These are phyloP conservation scores for Furcasterigmium sp. DNA, from an alignment of 2,329 filamentous ascomycete genomes.

Conservation along the genomic window DNA sequence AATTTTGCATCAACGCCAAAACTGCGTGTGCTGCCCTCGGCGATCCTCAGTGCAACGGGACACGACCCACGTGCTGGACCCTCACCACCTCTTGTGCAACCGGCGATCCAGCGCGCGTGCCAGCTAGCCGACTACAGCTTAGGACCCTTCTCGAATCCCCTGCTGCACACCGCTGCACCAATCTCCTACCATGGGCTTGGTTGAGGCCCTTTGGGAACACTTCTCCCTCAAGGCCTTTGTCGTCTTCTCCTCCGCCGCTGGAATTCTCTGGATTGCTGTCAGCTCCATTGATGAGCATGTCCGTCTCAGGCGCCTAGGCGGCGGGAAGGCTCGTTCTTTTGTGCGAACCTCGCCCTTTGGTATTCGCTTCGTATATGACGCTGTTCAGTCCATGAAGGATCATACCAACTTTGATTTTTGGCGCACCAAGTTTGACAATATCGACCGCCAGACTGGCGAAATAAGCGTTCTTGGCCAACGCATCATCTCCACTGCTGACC, in stretches of 20 bases:
- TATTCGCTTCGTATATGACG: slow-evolving; percentile 57
- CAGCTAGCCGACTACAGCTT: background rate
- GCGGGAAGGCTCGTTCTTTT: slow-evolving; percentile 28
- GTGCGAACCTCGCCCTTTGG: slow-evolving; percentile 42
- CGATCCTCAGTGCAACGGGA: background rate
- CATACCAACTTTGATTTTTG: slow-evolving; percentile 60
- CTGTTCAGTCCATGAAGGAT: slow-evolving; percentile 43
- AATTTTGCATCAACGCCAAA: too few relatives aligned
- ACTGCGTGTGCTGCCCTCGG: background rate
- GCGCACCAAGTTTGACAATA: slow-evolving; percentile 41
- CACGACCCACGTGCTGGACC: background rate
- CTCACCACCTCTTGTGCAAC: background rate
- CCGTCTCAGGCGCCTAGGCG: slow-evolving; percentile 37
- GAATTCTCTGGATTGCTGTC: slow-evolving; percentile 30
- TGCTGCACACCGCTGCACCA: too few relatives aligned
- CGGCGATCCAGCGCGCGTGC: background rate
- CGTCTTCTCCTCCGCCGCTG: slow-evolving; percentile 29
- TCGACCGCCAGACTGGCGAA: slow-evolving; percentile 55
- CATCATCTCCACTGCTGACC: slow-evolving; percentile 72
- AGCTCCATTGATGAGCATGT: slow-evolving; percentile 32
- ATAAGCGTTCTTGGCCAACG: slow-evolving; percentile 47
- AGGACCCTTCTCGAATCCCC: too few relatives aligned
- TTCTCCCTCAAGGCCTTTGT: slow-evolving; percentile 35
- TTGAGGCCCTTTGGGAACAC: slow-evolving; percentile 41
- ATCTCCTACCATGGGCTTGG: slow-evolving; percentile 36